Evolutionary conservation across 2,329 filamentous ascomycete species (phyloP), one percentile per base, ranked within the genome.

Genomic region (Colletotrichum sidae): DNA sequence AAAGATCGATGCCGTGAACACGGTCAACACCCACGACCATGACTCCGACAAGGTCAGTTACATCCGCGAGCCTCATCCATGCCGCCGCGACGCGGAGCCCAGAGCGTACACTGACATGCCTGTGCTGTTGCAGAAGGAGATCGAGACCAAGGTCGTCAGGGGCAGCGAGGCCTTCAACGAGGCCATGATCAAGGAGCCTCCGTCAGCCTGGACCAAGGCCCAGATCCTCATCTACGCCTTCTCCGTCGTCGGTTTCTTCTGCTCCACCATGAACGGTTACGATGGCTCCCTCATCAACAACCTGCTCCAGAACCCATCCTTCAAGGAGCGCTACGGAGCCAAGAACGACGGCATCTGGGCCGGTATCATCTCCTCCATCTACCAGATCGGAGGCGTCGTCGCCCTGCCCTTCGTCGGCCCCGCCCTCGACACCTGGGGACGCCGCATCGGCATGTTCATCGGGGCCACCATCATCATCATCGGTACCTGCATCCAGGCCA

Each of bases 141-240:
- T 73, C 56, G 55, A 78, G 60, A 74, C 80, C 69, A 84, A 80
- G 69, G 76, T 84, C 62, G 77, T 87, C 69, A 77, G 72, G 33
- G 85, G 85, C 66, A 82, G 81, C 68, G 83, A 85, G 69, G 83
- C 84, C 54, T 86, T 82, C 74, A 81, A 83, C 69, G 82, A 87
- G 73, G 86, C 86, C 25, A 78, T 83, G 73, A 71, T 85, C 70
- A 82, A 83, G 74, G 85, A 87, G 70, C 81, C 83, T 8, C 80
- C 82, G 33, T 74, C 69, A 41, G 74, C 80, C 49, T 83, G 77
- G 72, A 79, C 78, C 38, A 73, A 66, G 39, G 66, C 73, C 42
- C 79, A 81, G 49, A 55, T 80, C 61, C 68, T 81, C 68, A 73
- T 83, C 67, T 84, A 84, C 67, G 67, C 69, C 57, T 80, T 80